Evolutionary conservation across 805 yeast genomes (phyloP).

Genomic region (Yamadazyma olivae): DNA sequence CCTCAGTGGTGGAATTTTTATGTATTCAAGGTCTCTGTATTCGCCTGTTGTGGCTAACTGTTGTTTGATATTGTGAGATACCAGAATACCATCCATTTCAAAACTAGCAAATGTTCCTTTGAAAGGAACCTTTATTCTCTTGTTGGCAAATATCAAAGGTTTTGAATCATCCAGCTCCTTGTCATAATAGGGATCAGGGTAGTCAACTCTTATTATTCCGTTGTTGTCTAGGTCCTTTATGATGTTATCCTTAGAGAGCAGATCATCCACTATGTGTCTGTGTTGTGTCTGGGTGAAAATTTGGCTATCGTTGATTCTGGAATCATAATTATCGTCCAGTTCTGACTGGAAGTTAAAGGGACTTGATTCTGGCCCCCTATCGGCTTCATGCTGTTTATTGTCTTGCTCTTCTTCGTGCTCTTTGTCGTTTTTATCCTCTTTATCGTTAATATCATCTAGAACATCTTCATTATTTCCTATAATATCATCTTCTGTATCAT

Average conservation of each 20-base stretch:
- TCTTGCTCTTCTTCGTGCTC: conserved; percentile 16
- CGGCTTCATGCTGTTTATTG: conserved; percentile 11
- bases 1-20: conserved; percentile 46
- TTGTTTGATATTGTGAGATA: background rate
- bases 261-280: conserved; percentile 1
- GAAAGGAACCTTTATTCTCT: conserved; percentile 46
- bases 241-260: conserved; percentile 4
- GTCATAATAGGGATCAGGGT: conserved; percentile 63
- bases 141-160: conserved; percentile 69
- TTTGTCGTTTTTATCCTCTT: conserved; percentile 6
- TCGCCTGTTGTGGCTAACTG: background rate
- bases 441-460: conserved; percentile 5
- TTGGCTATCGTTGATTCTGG: conserved; percentile 8
- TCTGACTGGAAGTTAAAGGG: background rate
- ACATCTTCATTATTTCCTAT: conserved; percentile 3
- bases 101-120: conserved; percentile 3
- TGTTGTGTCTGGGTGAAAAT: conserved; percentile 21
- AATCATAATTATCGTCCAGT: background rate
- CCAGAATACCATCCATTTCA: background rate
- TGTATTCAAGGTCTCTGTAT: conserved; percentile 27
- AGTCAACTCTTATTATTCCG: conserved; percentile 51
- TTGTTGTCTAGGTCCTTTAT: conserved; percentile 31
- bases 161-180: conserved; percentile 48
- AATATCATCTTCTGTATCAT: background rate
- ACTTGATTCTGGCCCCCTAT: background rate